Percentiles rank a stretch among this genome's conserved stretches.
Conservation (phyloP, 768 basidiomycete species). For the Suillus sp. region DNA sequence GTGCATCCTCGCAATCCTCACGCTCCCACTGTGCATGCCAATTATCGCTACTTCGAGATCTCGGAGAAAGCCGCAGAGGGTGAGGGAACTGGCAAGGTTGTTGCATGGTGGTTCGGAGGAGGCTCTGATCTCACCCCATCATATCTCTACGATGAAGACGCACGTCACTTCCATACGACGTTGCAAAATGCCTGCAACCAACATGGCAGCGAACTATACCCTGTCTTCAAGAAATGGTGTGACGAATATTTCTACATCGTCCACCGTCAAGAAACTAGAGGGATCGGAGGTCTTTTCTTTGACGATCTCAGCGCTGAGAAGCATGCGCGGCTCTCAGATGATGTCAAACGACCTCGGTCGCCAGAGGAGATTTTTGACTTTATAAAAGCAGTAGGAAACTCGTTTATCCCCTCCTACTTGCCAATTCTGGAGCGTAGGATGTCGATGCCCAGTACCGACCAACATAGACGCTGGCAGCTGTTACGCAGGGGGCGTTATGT, state of each 20-base stretch:
- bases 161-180: conserved; percentile 79
- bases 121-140: conserved; percentile 94
- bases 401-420: conserved; percentile 88
- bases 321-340: conserved; percentile 61
- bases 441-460: conserved; percentile 56
- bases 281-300: conserved; percentile 95
- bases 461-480: conserved; percentile 89
- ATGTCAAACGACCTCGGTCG: conserved; percentile 51
- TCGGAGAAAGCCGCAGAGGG: conserved; percentile 48
- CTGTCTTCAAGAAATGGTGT: conserved; percentile 91
- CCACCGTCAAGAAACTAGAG: conserved; percentile 84
- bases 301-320: conserved; percentile 79
- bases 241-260: conserved; percentile 96
- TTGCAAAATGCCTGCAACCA: conserved; percentile 75
- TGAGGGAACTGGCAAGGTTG: conserved; percentile 49
- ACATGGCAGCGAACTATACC: conserved; percentile 69
- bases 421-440: conserved; percentile 75
- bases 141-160: conserved; percentile 89
- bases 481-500: conserved; percentile 90
- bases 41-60: conserved; percentile 97
- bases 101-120: conserved; percentile 99
- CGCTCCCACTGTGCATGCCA: conserved; percentile 92
- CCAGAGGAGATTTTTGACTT: conserved; percentile 78
- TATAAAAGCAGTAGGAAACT: conserved; percentile 67
- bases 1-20: conserved; percentile 93